Evolutionary conservation across 179 eudicot genomes (phyloP), one percentile per base, ranked within the genome.

Genomic region (Spinacia oleracea): DNA sequence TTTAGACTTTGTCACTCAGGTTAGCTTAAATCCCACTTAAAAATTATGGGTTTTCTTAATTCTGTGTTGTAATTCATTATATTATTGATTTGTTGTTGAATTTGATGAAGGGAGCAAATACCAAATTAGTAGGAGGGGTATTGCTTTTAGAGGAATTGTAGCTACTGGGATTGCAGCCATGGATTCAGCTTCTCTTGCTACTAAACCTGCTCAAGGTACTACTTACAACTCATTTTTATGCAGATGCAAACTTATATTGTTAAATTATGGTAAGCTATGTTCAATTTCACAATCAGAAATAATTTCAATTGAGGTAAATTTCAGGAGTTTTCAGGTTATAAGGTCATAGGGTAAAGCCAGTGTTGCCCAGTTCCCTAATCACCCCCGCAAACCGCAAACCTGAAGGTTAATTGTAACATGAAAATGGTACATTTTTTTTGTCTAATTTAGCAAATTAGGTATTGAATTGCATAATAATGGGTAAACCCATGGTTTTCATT

Each of bases 91-190:
- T n/a, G 50, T 14, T 65, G 23, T 51, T 67, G 31, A 42, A 0
- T 43, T 32, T 21, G 4, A 25, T 81, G 81, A 78, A 94, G 96
- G 90, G 70, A 87, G 81, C 84, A 90, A 79, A 76, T 87, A 89
- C 80, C 81, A 84, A 79, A 82, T 93, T 73, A 88, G 85, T 75
- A 86, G 98, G 81, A 88, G 98, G 81, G 86, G 87, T 74, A 83
- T 96, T 58, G 87, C 90, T 72, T 76, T 90, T 50, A 89, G 79
- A 73, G 97, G 97, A 64, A 86, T 90, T 83, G 88, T 91, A n/a
- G 97, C 93, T 59, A 87, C 92, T 46, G 98, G 97, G 70, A 76
- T 89, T 85, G 84, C 98, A 34, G 88, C 86, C 31, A 79, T 89
- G 81, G 87, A 85, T 18, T 85, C 93, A 74, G 81, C 97, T 51